Evolutionary conservation across 179 eudicot genomes (phyloP).

Genomic region (Silene coronaria): DNA sequence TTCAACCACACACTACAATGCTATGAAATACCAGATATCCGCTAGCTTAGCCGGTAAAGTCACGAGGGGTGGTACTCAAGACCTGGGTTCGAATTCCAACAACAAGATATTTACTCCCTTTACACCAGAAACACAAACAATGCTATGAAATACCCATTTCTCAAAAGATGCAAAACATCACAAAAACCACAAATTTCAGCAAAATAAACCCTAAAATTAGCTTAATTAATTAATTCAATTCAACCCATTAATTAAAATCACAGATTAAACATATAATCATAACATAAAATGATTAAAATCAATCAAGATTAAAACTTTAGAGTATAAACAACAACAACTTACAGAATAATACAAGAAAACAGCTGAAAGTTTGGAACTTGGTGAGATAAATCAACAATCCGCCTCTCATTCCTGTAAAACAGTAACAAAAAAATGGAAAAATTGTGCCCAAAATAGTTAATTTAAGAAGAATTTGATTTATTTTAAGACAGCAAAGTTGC

Average conservation of each 20-base stretch:
- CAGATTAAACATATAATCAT: background rate
- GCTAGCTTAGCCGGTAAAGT: no score
- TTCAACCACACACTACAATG: background rate
- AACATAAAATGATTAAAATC: background rate
- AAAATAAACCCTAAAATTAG: background rate
- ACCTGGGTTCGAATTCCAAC: no score
- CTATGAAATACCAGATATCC: background rate
- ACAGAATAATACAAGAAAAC: slow-evolving; percentile 44
- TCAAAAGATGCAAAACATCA: slow-evolving; percentile 7
- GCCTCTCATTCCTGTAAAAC: slow-evolving; percentile 45
- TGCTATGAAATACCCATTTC: background rate
- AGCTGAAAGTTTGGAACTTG: slow-evolving; percentile 32
- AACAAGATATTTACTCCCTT: no score
- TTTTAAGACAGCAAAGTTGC: slow-evolving; percentile 15
- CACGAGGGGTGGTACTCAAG: no score
- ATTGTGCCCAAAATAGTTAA: slow-evolving; percentile 18
- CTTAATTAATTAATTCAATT: background rate
- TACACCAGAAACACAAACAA: background rate
- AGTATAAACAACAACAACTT: slow-evolving; percentile 26
- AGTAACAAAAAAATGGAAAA: slow-evolving; percentile 12
- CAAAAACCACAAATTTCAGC: background rate
- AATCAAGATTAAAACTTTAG: slow-evolving; percentile 3
- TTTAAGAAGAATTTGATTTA: background rate
- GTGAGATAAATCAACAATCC: slow-evolving; percentile 23
- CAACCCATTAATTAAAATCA: slow-evolving; percentile 18